A percentile compares a stretch with the other conserved stretches of the same genome.
These are phyloP conservation scores for Aegilops tauschii DNA, from an alignment of 176 grass and related monocot species.

Conservation along the genomic window DNA sequence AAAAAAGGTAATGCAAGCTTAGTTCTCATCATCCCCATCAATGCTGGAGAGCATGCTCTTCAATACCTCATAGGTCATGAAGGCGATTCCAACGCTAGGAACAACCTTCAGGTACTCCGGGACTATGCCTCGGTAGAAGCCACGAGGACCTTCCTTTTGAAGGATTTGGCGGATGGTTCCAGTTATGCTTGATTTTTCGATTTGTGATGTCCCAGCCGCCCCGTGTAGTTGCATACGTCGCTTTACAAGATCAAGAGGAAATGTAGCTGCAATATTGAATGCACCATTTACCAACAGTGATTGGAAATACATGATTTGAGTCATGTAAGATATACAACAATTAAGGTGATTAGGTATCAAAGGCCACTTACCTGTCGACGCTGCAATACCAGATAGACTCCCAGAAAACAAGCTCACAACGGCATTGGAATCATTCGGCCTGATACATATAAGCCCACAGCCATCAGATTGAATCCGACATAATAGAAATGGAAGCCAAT, in stretches of 20 bases:
- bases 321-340: background rate
- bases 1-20: constrained; percentile 32
- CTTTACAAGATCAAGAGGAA: constrained; percentile 93
- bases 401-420: constrained; percentile 83
- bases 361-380: constrained; percentile 70
- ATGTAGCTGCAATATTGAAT: constrained; percentile 61
- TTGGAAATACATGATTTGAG: background rate
- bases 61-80: constrained; percentile 89
- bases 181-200: constrained; percentile 62
- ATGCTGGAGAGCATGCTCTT: constrained; percentile 58
- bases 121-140: constrained; percentile 87
- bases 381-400: constrained; percentile 90
- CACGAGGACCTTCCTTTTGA: constrained; percentile 58
- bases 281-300: background rate
- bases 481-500: background rate
- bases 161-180: constrained; percentile 65
- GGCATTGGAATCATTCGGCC: constrained; percentile 64
- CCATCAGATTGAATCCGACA: background rate
- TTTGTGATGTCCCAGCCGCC: constrained; percentile 46
- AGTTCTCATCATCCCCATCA: constrained; percentile 24
- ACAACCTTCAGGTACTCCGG: constrained; percentile 96
- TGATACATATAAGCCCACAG: constrained; percentile 26
- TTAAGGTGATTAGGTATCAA: background rate
- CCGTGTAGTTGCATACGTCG: constrained; percentile 86
- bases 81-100: constrained; percentile 87